Percentiles rank a stretch among this genome's conserved stretches.
These are phyloP conservation scores for Candida michaelii DNA, from an alignment of 805 yeast species.

Conservation along the genomic window DNA sequence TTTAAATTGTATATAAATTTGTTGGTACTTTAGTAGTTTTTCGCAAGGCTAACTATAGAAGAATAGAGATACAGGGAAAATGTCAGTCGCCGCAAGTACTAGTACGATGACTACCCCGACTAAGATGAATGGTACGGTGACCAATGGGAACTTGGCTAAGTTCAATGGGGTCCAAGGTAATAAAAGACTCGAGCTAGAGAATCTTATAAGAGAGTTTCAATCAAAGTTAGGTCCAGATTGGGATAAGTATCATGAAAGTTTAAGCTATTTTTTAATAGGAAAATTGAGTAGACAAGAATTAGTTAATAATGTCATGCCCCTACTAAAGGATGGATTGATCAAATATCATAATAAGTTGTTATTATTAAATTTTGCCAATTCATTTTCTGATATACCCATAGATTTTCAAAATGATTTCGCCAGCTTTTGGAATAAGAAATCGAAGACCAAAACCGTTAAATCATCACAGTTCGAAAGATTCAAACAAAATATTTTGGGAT, in stretches of 20 bases:
- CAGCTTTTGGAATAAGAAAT: constrained; percentile 49
- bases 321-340: constrained; percentile 48
- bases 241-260: constrained; percentile 81
- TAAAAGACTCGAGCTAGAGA: constrained; percentile 36
- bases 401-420: constrained; percentile 48
- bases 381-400: constrained; percentile 71
- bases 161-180: not conserved
- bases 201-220: constrained; percentile 71
- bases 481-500: constrained; percentile 81
- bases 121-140: constrained; percentile 5
- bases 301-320: constrained; percentile 53
- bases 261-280: constrained; percentile 76
- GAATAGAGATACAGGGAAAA: not conserved
- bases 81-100: constrained; percentile 2
- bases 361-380: constrained; percentile 79
- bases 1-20: not conserved
- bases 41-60: not conserved
- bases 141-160: constrained; percentile 1
- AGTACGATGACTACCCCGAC: constrained; percentile 3
- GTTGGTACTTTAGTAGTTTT: not conserved
- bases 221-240: constrained; percentile 72
- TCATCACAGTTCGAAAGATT: constrained; percentile 77
- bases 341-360: constrained; percentile 81
- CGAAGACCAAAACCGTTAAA: constrained; percentile 46
- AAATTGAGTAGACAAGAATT: constrained; percentile 77